Conservation (phyloP, 192 early-diverging fungal genomes). For the Rhizophagus prolifer region DNA sequence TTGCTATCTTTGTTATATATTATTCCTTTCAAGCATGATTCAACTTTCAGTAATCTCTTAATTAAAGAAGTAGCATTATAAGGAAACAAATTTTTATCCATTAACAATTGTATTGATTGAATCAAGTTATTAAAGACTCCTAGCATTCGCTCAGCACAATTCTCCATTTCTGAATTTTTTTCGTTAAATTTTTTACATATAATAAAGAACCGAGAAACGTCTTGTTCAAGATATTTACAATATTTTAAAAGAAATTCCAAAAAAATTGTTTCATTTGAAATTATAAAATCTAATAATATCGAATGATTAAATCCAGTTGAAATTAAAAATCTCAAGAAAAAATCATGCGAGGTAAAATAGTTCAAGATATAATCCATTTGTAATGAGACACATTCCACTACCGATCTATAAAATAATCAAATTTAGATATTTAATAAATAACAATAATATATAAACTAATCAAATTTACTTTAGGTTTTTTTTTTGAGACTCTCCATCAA, state of each 20-base stretch:
- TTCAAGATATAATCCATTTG: neutral
- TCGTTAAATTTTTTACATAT: slow-evolving; percentile 4
- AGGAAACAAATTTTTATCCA: slow-evolving; percentile 14
- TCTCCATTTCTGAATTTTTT: neutral
- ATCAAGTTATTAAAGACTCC: neutral
- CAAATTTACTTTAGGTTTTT: neutral
- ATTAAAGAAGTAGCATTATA: slow-evolving; percentile 25
- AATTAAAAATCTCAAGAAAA: slow-evolving; percentile 33
- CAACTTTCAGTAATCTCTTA: neutral
- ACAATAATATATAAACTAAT: neutral
- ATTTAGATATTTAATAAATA: neutral
- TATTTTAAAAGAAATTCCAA: slow-evolving; percentile 31
- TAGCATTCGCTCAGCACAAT: neutral
- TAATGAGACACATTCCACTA: neutral
- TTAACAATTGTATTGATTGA: slow-evolving; percentile 9
- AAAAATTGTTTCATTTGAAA: slow-evolving; percentile 31
- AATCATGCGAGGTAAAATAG: slow-evolving; percentile 23
- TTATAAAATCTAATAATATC: slow-evolving; percentile 35
- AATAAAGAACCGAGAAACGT: slow-evolving; percentile 15
- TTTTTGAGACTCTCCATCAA: neutral
- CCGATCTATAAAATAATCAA: neutral
- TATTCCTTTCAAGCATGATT: neutral
- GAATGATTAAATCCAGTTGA: slow-evolving; percentile 24
- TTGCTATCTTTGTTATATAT: neutral
- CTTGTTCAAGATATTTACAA: slow-evolving; percentile 30